Percentiles rank a stretch among this genome's conserved stretches.
phyloP scores from a whole-genome alignment of 495 filamentous ascomycete species.

The Penicillium bovifimosum region DNA sequence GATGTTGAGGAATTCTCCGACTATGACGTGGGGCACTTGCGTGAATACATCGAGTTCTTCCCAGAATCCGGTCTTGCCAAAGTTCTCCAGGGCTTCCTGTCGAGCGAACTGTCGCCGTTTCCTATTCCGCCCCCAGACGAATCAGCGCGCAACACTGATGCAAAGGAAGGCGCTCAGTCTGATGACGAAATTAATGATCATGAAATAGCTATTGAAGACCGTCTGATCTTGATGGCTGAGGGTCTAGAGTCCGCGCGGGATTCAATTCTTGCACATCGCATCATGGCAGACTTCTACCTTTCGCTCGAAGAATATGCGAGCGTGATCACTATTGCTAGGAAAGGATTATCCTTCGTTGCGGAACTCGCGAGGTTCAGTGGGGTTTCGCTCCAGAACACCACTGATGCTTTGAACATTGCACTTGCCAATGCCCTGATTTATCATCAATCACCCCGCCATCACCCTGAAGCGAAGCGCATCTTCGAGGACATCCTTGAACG shows the following conservation, averaged over 20 bases:
- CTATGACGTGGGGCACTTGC: slow-evolving; percentile 67
- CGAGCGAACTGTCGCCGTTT: slow-evolving; percentile 82
- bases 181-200: slow-evolving; percentile 14
- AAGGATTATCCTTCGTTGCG: slow-evolving; percentile 56
- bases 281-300: slow-evolving; percentile 81
- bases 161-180: slow-evolving; percentile 6
- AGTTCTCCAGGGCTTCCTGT: slow-evolving; percentile 72
- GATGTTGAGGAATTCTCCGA: slow-evolving; percentile 65
- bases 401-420: slow-evolving; percentile 66
- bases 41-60: slow-evolving; percentile 78
- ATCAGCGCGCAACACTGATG: slow-evolving; percentile 30
- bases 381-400: slow-evolving; percentile 56
- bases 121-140: slow-evolving; percentile 31
- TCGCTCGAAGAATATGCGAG: slow-evolving; percentile 82
- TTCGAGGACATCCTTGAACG: slow-evolving; percentile 74
- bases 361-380: slow-evolving; percentile 60
- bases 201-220: slow-evolving; percentile 61
- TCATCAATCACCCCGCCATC: slow-evolving; percentile 83
- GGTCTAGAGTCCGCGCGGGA: slow-evolving; percentile 63
- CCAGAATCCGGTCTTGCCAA: slow-evolving; percentile 75
- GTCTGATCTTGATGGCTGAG: slow-evolving; percentile 75
- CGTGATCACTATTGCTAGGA: slow-evolving; percentile 70
- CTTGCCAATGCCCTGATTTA: slow-evolving; percentile 79
- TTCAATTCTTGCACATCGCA: slow-evolving; percentile 76
- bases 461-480: slow-evolving; percentile 74